Evolutionary conservation across 306 rosid species (phyloP).

Genomic region (Geum urbanum): DNA sequence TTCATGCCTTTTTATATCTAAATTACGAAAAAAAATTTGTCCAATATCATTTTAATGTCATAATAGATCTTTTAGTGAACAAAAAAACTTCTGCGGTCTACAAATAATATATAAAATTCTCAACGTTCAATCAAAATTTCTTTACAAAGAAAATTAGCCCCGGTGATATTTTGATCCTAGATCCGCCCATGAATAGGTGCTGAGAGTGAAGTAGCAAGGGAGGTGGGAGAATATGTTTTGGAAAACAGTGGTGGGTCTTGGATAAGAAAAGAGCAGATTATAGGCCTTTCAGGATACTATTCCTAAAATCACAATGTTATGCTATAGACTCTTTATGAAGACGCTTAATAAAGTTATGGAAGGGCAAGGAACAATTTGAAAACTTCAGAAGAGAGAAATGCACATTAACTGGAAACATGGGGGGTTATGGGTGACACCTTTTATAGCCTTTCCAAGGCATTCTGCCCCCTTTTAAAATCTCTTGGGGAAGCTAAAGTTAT

Average conservation of each 20-base stretch:
- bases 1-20: too few species aligned
- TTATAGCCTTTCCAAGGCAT: constrained; percentile 6
- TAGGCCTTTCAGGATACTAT: constrained; percentile 30
- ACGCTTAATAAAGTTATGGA: constrained; percentile 26
- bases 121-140: too few species aligned
- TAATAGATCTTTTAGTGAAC: too few species aligned
- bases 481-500: constrained; percentile 1
- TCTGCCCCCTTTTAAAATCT: neutral
- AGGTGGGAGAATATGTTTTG: constrained; percentile 37
- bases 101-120: too few species aligned
- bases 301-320: constrained; percentile 26
- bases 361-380: constrained; percentile 28
- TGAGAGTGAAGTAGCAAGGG: constrained; percentile 23
- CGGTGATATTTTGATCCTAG: too few species aligned
- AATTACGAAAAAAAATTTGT: too few species aligned
- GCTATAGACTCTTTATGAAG: constrained; percentile 17
- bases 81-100: too few species aligned
- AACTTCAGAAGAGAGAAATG: constrained; percentile 28
- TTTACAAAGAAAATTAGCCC: too few species aligned
- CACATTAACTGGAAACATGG: constrained; percentile 14
- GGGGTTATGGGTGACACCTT: constrained; percentile 20
- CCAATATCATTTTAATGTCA: too few species aligned
- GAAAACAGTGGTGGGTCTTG: constrained; percentile 18
- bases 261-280: constrained; percentile 23
- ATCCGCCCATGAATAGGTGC: too few species aligned